These are phyloP conservation scores for Corynascus novoguineensis DNA, from an alignment of 495 filamentous ascomycete species.

Conservation along the genomic window DNA sequence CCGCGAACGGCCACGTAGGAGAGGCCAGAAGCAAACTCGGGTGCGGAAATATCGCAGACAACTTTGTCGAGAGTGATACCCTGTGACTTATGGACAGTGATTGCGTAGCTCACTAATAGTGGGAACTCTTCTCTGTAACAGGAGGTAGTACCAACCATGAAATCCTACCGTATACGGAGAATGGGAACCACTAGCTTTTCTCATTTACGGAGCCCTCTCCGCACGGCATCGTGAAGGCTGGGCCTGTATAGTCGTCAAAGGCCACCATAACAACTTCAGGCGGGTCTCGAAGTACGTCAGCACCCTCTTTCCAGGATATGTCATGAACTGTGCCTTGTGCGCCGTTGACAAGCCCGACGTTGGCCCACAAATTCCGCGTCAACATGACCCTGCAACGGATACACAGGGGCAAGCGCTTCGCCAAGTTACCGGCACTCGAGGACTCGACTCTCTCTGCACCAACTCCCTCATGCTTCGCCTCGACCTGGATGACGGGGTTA, in stretches of 20 bases:
- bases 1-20: conserved; percentile 1
- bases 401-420: conserved; percentile 1
- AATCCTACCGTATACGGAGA: neutral
- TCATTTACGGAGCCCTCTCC: neutral
- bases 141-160: conserved; percentile 2
- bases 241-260: conserved; percentile 5
- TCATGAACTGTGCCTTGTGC: conserved; percentile 1
- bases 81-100: conserved; percentile 91
- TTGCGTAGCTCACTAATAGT: conserved; percentile 81
- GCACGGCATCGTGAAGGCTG: neutral
- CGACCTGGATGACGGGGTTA: conserved; percentile 4
- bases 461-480: conserved; percentile 3
- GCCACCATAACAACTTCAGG: conserved; percentile 8
- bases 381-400: conserved; percentile 4
- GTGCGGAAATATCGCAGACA: conserved; percentile 36
- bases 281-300: conserved; percentile 3
- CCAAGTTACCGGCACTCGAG: conserved; percentile 3
- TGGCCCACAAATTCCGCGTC: conserved; percentile 4
- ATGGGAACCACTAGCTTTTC: neutral
- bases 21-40: neutral
- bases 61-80: conserved; percentile 87
- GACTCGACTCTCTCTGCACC: conserved; percentile 1
- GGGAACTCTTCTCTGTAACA: conserved; percentile 50
- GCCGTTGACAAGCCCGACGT: conserved; percentile 6
- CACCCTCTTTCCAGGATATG: conserved; percentile 1